These are phyloP conservation scores for Apiospora pterosperma DNA, from an alignment of 2,329 filamentous ascomycete genomes.

Conservation along the genomic window DNA sequence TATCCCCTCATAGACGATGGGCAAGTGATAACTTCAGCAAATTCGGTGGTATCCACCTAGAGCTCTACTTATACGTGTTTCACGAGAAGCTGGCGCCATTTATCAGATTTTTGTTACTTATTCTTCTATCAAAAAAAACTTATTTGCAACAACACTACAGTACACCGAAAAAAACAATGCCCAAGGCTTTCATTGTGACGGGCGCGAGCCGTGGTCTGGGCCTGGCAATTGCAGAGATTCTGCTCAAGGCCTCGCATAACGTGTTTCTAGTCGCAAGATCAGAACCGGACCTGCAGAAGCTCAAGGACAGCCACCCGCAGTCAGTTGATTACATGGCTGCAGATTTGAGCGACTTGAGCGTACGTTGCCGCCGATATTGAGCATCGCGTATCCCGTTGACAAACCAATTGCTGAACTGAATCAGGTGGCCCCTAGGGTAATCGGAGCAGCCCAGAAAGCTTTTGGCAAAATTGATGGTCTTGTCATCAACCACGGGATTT, in stretches of 20 bases:
- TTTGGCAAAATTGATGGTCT: constrained; percentile 78
- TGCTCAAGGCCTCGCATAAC: constrained; percentile 53
- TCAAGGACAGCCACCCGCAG: constrained; percentile 48
- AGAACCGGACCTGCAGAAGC: constrained; percentile 41
- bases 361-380: constrained; percentile 21
- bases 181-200: constrained; percentile 69
- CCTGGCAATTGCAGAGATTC: constrained; percentile 48
- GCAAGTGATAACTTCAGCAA: background rate
- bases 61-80: background rate
- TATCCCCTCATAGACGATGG: background rate
- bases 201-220: constrained; percentile 63
- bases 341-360: constrained; percentile 52
- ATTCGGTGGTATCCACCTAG: background rate
- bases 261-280: constrained; percentile 58
- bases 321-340: constrained; percentile 55
- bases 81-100: background rate
- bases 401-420: constrained; percentile 2
- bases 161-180: constrained; percentile 27
- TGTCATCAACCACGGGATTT: constrained; percentile 81
- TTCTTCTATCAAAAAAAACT: background rate
- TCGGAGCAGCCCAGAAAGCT: constrained; percentile 59
- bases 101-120: background rate
- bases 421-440: constrained; percentile 57
- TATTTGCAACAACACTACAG: background rate
- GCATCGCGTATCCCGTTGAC: background rate